A percentile compares a stretch with the other conserved stretches of the same genome.
Evolutionary conservation across 2,329 filamentous ascomycete species (phyloP).

Genomic region (Alternaria brassicicola): DNA sequence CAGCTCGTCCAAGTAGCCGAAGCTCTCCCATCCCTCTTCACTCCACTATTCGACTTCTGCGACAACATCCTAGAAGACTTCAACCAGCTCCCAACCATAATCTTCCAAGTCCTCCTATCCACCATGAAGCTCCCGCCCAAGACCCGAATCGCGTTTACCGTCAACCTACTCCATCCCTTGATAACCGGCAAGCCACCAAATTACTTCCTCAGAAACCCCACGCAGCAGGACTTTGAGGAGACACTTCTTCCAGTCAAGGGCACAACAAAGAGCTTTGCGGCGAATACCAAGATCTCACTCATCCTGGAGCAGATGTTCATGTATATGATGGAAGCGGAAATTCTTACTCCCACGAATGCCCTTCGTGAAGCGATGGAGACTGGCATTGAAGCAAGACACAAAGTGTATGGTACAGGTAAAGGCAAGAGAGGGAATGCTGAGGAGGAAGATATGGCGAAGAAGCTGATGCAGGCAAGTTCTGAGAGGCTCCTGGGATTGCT

Average conservation of each 20-base stretch:
- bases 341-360: slow-evolving; percentile 23
- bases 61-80: slow-evolving; percentile 63
- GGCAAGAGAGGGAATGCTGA: slow-evolving; percentile 50
- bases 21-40: slow-evolving; percentile 51
- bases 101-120: slow-evolving; percentile 64
- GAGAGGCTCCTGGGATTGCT: slow-evolving; percentile 43
- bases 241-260: slow-evolving; percentile 34
- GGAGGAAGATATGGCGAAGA: slow-evolving; percentile 47
- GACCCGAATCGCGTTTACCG: slow-evolving; percentile 56
- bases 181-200: slow-evolving; percentile 32
- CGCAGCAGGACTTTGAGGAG: slow-evolving; percentile 38
- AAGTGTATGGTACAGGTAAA: slow-evolving; percentile 52
- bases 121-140: slow-evolving; percentile 53
- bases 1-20: slow-evolving; percentile 49
- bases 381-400: slow-evolving; percentile 60
- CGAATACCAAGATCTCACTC: slow-evolving; percentile 45
- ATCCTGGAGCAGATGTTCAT: slow-evolving; percentile 44
- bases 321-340: slow-evolving; percentile 36
- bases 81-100: slow-evolving; percentile 62
- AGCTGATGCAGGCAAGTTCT: slow-evolving; percentile 43
- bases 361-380: slow-evolving; percentile 56
- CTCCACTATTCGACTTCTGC: slow-evolving; percentile 63
- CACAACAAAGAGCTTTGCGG: slow-evolving; percentile 33
- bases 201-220: slow-evolving; percentile 32
- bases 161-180: slow-evolving; percentile 40